Conservation (phyloP, 1,284 basidiomycete genomes). For the Ceratobasidium sp. region DNA sequence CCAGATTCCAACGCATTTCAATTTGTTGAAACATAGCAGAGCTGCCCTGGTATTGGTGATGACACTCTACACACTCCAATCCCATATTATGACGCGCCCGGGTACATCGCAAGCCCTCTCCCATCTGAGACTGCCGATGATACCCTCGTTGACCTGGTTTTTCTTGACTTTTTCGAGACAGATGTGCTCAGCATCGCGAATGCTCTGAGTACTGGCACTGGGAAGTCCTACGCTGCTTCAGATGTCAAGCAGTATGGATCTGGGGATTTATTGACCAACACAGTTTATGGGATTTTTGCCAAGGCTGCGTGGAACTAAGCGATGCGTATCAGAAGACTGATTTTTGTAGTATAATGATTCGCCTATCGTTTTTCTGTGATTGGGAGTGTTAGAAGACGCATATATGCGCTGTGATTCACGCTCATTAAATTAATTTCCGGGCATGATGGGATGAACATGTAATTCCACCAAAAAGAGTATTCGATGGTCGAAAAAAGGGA, state of each 20-base stretch:
- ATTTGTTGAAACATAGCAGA: conserved; percentile 51
- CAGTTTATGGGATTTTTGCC: conserved; percentile 25
- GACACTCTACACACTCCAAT: conserved; percentile 67
- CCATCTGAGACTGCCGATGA: conserved; percentile 58
- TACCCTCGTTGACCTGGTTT: conserved; percentile 70
- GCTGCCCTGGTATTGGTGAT: conserved; percentile 75
- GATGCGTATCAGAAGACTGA: background rate
- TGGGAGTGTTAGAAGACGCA: no score
- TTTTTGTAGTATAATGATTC: no score
- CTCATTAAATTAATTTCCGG: no score
- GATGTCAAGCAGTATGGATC: conserved; percentile 62
- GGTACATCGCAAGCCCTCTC: conserved; percentile 62
- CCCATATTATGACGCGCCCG: conserved; percentile 60
- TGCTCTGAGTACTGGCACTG: conserved; percentile 54
- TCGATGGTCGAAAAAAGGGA: no score
- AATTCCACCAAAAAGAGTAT: no score
- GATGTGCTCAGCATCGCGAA: conserved; percentile 65
- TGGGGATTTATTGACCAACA: conserved; percentile 38
- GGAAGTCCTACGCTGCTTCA: conserved; percentile 57
- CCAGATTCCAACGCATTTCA: background rate
- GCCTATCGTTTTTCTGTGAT: background rate
- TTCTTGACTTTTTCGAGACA: conserved; percentile 68
- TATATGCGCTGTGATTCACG: no score
- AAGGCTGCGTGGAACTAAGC: conserved; percentile 19
- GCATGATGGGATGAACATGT: no score